Evolutionary conservation across 1,284 basidiomycete genomes (phyloP).

Genomic region (Hypsizygus ulmarius): DNA sequence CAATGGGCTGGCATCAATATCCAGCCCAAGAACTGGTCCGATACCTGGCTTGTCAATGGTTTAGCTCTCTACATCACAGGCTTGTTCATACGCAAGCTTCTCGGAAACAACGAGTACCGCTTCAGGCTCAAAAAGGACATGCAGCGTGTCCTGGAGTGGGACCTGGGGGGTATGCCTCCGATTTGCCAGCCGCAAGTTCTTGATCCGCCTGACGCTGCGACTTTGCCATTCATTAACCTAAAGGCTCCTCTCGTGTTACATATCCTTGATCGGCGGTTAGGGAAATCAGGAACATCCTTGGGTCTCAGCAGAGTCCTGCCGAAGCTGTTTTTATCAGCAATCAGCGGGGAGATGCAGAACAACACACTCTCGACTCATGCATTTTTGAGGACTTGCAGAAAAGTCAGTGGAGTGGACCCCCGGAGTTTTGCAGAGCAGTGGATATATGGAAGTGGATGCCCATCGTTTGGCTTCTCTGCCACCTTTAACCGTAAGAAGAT

Average conservation of each 20-base stretch:
- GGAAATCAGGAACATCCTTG: conserved; percentile 93
- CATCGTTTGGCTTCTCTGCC: conserved; percentile 85
- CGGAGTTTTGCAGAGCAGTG: conserved; percentile 94
- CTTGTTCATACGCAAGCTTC: conserved; percentile 81
- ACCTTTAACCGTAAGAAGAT: conserved; percentile 98
- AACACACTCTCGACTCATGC: conserved; percentile 88
- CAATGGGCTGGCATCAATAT: conserved; percentile 99
- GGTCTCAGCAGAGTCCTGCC: conserved; percentile 94
- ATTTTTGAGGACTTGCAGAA: conserved; percentile 91
- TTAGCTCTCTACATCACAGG: conserved; percentile 89
- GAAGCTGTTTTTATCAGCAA: conserved; percentile 91
- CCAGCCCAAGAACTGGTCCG: conserved; percentile 91
- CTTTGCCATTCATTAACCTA: conserved; percentile 88
- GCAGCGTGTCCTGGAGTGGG: conserved; percentile 87
- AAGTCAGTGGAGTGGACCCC: conserved; percentile 89
- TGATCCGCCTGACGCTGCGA: conserved; percentile 79
- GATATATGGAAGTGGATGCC: conserved; percentile 98
- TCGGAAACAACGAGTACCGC: conserved; percentile 97
- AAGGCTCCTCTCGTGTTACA: conserved; percentile 95
- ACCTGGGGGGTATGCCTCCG: conserved; percentile 89
- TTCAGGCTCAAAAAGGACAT: conserved; percentile 97
- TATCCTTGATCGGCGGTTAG: conserved; percentile 90
- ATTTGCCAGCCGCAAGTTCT: conserved; percentile 86
- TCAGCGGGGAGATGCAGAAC: conserved; percentile 86
- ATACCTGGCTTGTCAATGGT: conserved; percentile 95